These are phyloP conservation scores for Nicotiana obtusifolia DNA, from an alignment of 257 asterid species.

Conservation along the genomic window DNA sequence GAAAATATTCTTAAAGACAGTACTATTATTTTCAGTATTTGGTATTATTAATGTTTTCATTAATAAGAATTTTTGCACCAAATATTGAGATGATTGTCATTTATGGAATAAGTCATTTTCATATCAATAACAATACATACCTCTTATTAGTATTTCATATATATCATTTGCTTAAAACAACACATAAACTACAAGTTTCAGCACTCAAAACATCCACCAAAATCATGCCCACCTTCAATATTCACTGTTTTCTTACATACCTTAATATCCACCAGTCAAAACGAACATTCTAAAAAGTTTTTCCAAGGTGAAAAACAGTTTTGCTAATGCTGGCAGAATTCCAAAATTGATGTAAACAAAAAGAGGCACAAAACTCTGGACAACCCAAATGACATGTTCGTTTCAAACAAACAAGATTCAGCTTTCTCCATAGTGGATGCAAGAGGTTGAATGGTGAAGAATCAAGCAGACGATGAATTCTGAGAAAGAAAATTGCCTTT, in stretches of 20 bases:
- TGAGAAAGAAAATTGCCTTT: background rate
- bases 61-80: background rate
- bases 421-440: background rate
- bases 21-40: background rate
- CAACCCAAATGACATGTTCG: background rate
- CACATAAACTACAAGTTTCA: background rate
- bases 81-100: background rate
- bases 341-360: background rate
- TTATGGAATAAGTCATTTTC: too few relatives aligned
- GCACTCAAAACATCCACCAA: background rate
- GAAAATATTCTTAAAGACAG: background rate
- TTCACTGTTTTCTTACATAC: background rate
- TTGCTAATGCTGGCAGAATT: background rate
- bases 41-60: background rate
- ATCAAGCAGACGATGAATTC: background rate
- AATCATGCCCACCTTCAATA: background rate
- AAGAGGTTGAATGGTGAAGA: background rate
- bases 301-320: background rate
- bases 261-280: background rate
- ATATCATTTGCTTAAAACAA: background rate
- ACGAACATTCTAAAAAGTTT: background rate
- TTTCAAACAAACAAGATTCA: background rate
- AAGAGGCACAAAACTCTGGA: background rate
- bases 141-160: background rate
- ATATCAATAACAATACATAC: too few relatives aligned